phyloP scores from a whole-genome alignment of 1,284 basidiomycete genomes.

The Boletus mariae region DNA sequence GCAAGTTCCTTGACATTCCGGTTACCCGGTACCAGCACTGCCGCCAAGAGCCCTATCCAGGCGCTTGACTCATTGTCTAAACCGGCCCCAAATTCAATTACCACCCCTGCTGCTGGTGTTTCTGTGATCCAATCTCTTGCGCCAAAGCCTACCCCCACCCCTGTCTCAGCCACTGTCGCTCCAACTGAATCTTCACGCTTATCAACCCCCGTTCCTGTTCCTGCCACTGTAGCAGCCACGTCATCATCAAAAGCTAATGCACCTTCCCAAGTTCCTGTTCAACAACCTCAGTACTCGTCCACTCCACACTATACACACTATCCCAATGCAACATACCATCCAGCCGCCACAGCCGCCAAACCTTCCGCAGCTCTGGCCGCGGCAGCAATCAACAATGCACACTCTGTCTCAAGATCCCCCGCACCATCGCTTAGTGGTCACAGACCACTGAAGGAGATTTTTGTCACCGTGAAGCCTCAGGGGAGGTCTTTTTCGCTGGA shows the following conservation, averaged over 20 bases:
- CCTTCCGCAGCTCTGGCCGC: conserved; percentile 12
- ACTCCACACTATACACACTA: conserved; percentile 37
- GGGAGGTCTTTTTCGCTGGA: conserved; percentile 57
- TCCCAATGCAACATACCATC: conserved; percentile 45
- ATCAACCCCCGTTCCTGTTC: conserved; percentile 20
- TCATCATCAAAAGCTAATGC: conserved; percentile 28
- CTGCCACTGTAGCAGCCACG: not conserved
- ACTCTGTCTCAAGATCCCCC: conserved; percentile 42
- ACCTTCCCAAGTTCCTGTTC: conserved; percentile 30
- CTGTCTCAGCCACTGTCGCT: conserved; percentile 25
- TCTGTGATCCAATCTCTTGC: conserved; percentile 11
- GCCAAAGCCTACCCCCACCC: conserved; percentile 15
- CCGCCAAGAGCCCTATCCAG: conserved; percentile 22
- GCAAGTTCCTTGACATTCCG: conserved; percentile 30
- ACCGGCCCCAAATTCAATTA: conserved; percentile 11
- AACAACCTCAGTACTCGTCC: conserved; percentile 27
- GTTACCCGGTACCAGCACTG: conserved; percentile 24
- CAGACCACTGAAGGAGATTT: conserved; percentile 48
- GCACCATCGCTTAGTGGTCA: conserved; percentile 41
- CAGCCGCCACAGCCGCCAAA: conserved; percentile 24
- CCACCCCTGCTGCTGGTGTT: conserved; percentile 25
- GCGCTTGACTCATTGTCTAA: conserved; percentile 21
- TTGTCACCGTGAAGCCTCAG: conserved; percentile 51
- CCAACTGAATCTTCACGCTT: conserved; percentile 21
- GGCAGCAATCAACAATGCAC: conserved; percentile 19